Conservation (phyloP, 768 basidiomycete genomes). For the Auriscalpium vulgare region DNA sequence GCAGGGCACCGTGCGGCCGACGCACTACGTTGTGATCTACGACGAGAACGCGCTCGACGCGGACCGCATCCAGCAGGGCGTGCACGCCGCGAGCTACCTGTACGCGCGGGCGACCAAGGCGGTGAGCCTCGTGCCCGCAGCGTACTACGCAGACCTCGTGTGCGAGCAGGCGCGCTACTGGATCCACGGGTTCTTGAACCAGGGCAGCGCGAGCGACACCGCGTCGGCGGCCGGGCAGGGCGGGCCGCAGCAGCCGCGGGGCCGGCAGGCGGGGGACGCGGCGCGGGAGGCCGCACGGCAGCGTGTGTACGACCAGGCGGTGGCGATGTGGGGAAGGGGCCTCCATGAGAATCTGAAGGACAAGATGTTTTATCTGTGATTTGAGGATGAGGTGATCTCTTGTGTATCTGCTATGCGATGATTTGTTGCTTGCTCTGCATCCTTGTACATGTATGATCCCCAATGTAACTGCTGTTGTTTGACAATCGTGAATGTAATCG, state of each 20-base stretch:
- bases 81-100: constrained; percentile 60
- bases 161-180: constrained; percentile 77
- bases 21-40: constrained; percentile 75
- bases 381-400: too few relatives aligned
- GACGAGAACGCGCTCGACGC: constrained; percentile 66
- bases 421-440: too few relatives aligned
- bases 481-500: too few relatives aligned
- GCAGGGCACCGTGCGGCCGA: constrained; percentile 62
- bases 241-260: constrained; percentile 20
- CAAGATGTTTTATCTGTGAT: constrained; percentile 71
- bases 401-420: too few relatives aligned
- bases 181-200: constrained; percentile 58
- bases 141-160: constrained; percentile 77
- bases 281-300: constrained; percentile 24
- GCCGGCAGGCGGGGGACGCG: constrained; percentile 10
- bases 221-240: constrained; percentile 24
- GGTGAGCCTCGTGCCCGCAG: constrained; percentile 72
- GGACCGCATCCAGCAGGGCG: constrained; percentile 67
- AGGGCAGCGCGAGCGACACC: constrained; percentile 22
- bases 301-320: constrained; percentile 33
- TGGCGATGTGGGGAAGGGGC: constrained; percentile 25
- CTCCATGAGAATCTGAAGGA: constrained; percentile 49
- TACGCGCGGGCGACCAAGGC: constrained; percentile 82
- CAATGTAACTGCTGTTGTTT: too few relatives aligned
- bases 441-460: too few relatives aligned